Evolutionary conservation across 23 red algal genomes (phyloP), one percentile per base, ranked within the genome.

Genomic region (Gracilariopsis chorda): DNA sequence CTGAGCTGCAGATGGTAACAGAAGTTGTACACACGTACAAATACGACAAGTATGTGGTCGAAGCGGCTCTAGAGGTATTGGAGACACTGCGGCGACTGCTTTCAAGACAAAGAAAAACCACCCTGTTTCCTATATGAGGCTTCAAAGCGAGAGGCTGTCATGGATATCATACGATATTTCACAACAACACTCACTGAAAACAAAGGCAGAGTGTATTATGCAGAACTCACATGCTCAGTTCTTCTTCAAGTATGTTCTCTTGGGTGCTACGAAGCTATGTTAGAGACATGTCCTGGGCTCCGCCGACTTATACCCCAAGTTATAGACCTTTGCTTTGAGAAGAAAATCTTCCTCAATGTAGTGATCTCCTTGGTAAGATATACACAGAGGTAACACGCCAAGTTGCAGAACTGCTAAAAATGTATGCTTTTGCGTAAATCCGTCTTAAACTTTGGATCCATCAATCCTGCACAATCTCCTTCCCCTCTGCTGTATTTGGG

Each of bases 271-370:
- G 67, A 73, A 20, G 32, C 33, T 28, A 42, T 73, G 24, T 73
- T 73, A 6, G 39, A 24, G 17, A 73, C 67, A 23, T 39, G 37
- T 46, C 67, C 67, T 3, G 67, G 47, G 30, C 67, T 73, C 32
- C 28, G 47, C 67, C 42, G 37, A 11, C 67, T 73, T 17, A 46
- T 73, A 17, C 67, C 67, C 42, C 39, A 73, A 44, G 39, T 42
- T 3, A 73, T 73, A 45, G 28, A 73, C n/a, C 39, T 42, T 7
- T 73, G 67, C 13, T 73, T 73, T 42, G 67, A 73, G 67, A 73
- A 73, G 39, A 23, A 73, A 46, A 42, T 73, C 9, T 36, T 73
- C 4, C 67, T 73, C 17, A 45, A 73, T 23, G 40, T 73, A 20
- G 67, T 42, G 2, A 36, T 73, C 32, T 73, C 67, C n/a, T 23